Conservation (phyloP, 495 filamentous ascomycete species). For the Daldinia loculata region DNA sequence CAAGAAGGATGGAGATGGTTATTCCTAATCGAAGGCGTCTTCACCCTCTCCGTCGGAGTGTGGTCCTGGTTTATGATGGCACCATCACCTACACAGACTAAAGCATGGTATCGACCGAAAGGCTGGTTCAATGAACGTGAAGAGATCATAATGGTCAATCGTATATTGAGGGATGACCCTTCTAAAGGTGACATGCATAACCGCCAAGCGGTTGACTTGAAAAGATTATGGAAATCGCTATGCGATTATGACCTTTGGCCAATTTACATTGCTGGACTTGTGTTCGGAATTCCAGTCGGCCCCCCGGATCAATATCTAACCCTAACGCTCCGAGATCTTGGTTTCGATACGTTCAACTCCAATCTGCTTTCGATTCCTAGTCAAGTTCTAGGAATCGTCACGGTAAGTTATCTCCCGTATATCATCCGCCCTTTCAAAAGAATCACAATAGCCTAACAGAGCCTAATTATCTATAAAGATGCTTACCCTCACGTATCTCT, state of each 20-base stretch:
- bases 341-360: constrained; percentile 72
- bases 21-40: constrained; percentile 61
- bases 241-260: constrained; percentile 78
- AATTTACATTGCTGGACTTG: constrained; percentile 70
- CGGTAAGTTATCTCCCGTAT: constrained; percentile 11
- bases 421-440: constrained; percentile 16
- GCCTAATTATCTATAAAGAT: constrained; percentile 38
- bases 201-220: constrained; percentile 67
- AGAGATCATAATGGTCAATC: constrained; percentile 74
- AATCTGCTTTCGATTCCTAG: constrained; percentile 74
- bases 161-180: constrained; percentile 74
- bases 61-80: constrained; percentile 70
- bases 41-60: constrained; percentile 66
- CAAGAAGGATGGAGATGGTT: constrained; percentile 73
- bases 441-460: not conserved
- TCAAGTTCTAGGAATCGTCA: constrained; percentile 3
- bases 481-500: constrained; percentile 61
- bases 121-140: constrained; percentile 72
- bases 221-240: constrained; percentile 64
- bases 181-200: constrained; percentile 68
- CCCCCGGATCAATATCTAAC: constrained; percentile 68
- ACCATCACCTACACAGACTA: constrained; percentile 71
- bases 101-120: constrained; percentile 67
- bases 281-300: constrained; percentile 62
- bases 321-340: constrained; percentile 64